These are phyloP conservation scores for Raddia guianensis DNA, from an alignment of 176 grass and related monocot genomes.

Conservation along the genomic window DNA sequence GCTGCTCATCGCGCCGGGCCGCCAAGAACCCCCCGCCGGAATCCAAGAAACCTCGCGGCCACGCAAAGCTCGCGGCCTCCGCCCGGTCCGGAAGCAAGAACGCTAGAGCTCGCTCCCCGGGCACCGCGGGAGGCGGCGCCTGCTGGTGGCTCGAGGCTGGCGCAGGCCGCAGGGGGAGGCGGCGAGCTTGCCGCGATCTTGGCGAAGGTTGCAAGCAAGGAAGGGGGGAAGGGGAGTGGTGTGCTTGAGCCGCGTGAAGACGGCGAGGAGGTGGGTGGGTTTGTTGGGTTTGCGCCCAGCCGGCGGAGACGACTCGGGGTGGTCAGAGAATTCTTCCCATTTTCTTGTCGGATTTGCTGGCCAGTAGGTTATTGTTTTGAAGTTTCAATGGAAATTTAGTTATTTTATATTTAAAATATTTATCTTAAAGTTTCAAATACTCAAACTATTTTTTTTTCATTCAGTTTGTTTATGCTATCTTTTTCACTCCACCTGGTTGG, in stretches of 20 bases:
- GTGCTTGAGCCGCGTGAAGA: neutral
- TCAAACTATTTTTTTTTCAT: too few species aligned
- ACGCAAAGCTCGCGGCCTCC: slow-evolving; percentile 15
- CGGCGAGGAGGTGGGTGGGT: neutral
- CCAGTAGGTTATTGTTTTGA: too few species aligned
- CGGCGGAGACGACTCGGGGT: neutral
- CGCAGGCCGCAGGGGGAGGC: neutral
- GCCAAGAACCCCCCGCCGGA: neutral
- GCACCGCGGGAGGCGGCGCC: slow-evolving; percentile 1
- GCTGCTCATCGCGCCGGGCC: slow-evolving; percentile 39
- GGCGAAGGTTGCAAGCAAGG: slow-evolving; percentile 23
- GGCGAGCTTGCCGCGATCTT: slow-evolving; percentile 28
- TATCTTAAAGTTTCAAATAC: too few species aligned
- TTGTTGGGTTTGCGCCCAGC: neutral
- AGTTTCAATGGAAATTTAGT: too few species aligned
- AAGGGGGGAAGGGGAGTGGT: neutral
- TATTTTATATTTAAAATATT: too few species aligned
- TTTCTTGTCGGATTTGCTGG: neutral
- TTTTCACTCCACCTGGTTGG: too few species aligned
- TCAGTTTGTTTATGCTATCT: too few species aligned
- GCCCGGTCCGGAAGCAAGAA: neutral
- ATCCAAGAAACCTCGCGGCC: neutral
- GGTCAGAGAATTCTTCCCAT: neutral
- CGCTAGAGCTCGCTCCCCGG: neutral
- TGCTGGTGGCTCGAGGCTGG: neutral